Evolutionary conservation across 352 stramenopile species (phyloP).

Genomic region (Globisporangium radiosum): DNA sequence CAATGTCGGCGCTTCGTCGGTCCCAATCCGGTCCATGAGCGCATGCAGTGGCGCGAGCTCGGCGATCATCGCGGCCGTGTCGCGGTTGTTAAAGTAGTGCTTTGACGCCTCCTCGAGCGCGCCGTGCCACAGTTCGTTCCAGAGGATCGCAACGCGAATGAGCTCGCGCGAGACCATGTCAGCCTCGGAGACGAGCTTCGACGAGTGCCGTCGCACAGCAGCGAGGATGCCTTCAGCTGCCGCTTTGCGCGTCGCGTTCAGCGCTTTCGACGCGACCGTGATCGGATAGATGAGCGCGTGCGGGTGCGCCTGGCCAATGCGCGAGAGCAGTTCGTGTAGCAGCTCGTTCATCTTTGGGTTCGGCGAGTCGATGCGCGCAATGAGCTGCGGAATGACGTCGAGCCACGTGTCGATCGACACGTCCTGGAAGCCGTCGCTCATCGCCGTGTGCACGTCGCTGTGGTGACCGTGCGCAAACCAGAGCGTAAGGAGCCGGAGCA

Average conservation of each 20-base stretch:
- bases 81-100: conserved; percentile 96
- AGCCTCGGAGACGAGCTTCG: conserved; percentile 96
- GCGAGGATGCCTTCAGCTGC: conserved; percentile 95
- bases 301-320: conserved; percentile 92
- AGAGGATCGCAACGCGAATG: conserved; percentile 99
- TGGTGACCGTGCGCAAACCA: conserved; percentile 97
- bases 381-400: conserved; percentile 97
- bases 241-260: conserved; percentile 84
- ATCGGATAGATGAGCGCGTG: conserved; percentile 99
- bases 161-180: conserved; percentile 95
- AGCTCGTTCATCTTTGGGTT: conserved; percentile 75
- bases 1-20: conserved; percentile 74
- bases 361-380: conserved; percentile 87
- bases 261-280: conserved; percentile 95
- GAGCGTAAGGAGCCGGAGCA: conserved; percentile 97
- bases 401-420: conserved; percentile 98
- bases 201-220: conserved; percentile 92
- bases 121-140: conserved; percentile 99
- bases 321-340: conserved; percentile 85
- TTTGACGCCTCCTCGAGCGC: conserved; percentile 97
- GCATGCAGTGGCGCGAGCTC: conserved; percentile 94
- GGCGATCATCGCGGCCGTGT: conserved; percentile 96
- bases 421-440: conserved; percentile 86
- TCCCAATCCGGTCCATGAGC: conserved; percentile 73
- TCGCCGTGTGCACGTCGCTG: conserved; percentile 79